Conservation (phyloP, 306 rosid genomes). For the Malus domestica region ASM211411v1 NC_041793.1:46478001-46478500, state of each 20-base stretch:
- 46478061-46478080: slow-evolving; percentile 43
- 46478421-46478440: neutral
- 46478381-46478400: neutral
- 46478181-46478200: neutral
- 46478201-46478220: neutral
- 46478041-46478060: slow-evolving; percentile 14
- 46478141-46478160: slow-evolving; percentile 33
- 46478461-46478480: slow-evolving; percentile 62
- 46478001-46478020: slow-evolving; percentile 53
- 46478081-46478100: slow-evolving; percentile 62
- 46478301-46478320: neutral
- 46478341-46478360: neutral
- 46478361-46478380: fast-evolving
- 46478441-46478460: neutral
- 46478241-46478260: neutral
- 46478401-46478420: neutral
- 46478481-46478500: slow-evolving; percentile 63
- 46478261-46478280: neutral
- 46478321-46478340: neutral
- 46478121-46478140: slow-evolving; percentile 62
- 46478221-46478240: neutral
- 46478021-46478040: slow-evolving; percentile 66
- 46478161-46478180: neutral
- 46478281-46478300: too few relatives aligned
- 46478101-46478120: slow-evolving; percentile 69